Evolutionary conservation across 805 yeast species (phyloP).

Genomic region (Cyberlindnera galapagoensis): DNA sequence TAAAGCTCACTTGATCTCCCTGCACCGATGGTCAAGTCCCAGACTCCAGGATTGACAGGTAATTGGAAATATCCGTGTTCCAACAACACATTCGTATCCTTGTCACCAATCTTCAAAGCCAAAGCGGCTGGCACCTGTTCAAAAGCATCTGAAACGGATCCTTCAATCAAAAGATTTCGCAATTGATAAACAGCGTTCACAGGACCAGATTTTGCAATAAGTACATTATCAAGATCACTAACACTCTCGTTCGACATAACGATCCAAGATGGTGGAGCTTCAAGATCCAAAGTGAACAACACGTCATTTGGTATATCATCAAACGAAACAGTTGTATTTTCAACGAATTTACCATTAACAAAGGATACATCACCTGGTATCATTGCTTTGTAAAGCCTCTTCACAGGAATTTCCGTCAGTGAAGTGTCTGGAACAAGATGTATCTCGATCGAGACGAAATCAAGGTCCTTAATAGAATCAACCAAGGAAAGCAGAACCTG

Average conservation of each 20-base stretch:
- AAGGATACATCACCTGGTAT: constrained; percentile 30
- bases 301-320: constrained; percentile 43
- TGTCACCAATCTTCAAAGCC: constrained; percentile 20
- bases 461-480: constrained; percentile 34
- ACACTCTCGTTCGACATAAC: constrained; percentile 43
- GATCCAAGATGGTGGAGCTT: constrained; percentile 66
- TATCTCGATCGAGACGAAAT: constrained; percentile 48
- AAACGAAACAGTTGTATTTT: constrained; percentile 31
- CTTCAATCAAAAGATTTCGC: constrained; percentile 58
- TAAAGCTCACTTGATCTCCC: constrained; percentile 38
- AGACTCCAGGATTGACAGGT: constrained; percentile 64
- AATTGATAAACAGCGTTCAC: constrained; percentile 45
- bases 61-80: constrained; percentile 82
- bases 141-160: constrained; percentile 47
- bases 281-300: constrained; percentile 48
- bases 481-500: constrained; percentile 53
- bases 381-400: constrained; percentile 51
- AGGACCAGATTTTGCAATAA: constrained; percentile 29
- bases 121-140: constrained; percentile 19
- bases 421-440: constrained; percentile 50
- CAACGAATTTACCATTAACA: constrained; percentile 23
- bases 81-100: constrained; percentile 69
- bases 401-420: constrained; percentile 38
- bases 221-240: constrained; percentile 60
- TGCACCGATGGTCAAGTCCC: constrained; percentile 44